Evolutionary conservation across 2,329 filamentous ascomycete species (phyloP).

Genomic region (Dryadomyces quercivorus): DNA sequence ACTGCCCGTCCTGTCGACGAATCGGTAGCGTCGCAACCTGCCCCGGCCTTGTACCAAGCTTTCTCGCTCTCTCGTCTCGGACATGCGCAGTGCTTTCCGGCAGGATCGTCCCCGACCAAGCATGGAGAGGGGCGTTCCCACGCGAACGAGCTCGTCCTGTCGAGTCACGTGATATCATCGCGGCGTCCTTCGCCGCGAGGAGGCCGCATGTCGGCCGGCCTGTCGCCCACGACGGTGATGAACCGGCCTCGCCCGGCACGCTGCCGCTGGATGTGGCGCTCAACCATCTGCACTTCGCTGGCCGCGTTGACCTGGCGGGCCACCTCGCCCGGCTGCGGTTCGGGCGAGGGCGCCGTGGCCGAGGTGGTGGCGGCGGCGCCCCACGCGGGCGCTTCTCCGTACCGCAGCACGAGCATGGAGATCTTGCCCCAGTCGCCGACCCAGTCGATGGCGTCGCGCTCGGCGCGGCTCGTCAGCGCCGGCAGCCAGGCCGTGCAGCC

Average conservation of each 20-base stretch:
- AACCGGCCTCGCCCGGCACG: conserved; percentile 12
- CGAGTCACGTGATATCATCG: not conserved
- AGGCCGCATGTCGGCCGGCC: not conserved
- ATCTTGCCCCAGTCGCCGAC: conserved; percentile 17
- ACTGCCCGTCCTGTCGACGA: not conserved
- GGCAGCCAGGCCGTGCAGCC: conserved; percentile 45
- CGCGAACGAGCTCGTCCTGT: too few species aligned
- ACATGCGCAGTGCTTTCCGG: too few species aligned
- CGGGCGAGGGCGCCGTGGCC: not conserved
- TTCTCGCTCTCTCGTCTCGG: not conserved
- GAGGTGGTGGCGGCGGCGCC: not conserved
- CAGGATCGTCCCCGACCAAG: not conserved
- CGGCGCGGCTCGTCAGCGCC: conserved; percentile 29
- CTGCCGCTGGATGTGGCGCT: conserved; percentile 12
- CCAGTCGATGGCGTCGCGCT: conserved; percentile 42
- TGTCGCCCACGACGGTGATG: conserved; percentile 10
- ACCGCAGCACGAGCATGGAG: conserved; percentile 9
- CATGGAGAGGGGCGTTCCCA: not conserved
- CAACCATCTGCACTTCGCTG: conserved; percentile 7
- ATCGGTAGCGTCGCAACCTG: not conserved
- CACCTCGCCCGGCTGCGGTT: conserved; percentile 2
- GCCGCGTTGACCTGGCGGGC: conserved; percentile 5
- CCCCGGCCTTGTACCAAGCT: not conserved
- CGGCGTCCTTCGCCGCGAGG: too few species aligned
- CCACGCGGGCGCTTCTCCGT: not conserved